Percentiles rank a stretch among this genome's conserved stretches.
These are phyloP conservation scores for Odontarrhena argentea DNA, from an alignment of 345 rosid genomes.

Conservation along the genomic window DNA sequence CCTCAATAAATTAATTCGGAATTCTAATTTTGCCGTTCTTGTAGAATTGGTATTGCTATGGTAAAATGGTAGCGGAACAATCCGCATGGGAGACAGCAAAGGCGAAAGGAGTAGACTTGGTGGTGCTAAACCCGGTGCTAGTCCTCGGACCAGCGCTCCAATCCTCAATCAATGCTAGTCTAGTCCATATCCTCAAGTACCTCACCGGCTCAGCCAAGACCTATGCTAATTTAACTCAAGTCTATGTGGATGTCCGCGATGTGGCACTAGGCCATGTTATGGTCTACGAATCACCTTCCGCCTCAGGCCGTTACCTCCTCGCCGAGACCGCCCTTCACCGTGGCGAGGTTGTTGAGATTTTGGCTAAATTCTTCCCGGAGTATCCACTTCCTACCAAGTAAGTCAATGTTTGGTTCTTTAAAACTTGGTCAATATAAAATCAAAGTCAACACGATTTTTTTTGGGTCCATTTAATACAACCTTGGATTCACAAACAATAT, in stretches of 20 bases:
- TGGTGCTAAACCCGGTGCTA: slow-evolving; percentile 80
- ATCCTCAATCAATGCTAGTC: slow-evolving; percentile 74
- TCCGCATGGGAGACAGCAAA: slow-evolving; percentile 77
- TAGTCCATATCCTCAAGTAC: slow-evolving; percentile 89
- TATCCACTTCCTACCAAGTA: slow-evolving; percentile 94
- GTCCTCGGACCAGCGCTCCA: slow-evolving; percentile 91
- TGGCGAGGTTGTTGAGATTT: slow-evolving; percentile 89
- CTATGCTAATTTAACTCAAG: slow-evolving; percentile 84
- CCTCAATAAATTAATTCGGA: no score
- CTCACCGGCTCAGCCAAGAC: slow-evolving; percentile 93
- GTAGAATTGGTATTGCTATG: slow-evolving; percentile 98
- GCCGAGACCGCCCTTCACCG: slow-evolving; percentile 92
- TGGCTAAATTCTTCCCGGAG: slow-evolving; percentile 86
- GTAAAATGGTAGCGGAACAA: slow-evolving; percentile 90
- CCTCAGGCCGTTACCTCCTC: slow-evolving; percentile 90
- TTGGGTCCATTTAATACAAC: slow-evolving; percentile 27
- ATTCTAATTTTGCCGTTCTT: slow-evolving; percentile 4
- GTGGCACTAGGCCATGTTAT: slow-evolving; percentile 88
- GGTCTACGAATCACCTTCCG: slow-evolving; percentile 76
- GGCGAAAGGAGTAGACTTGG: slow-evolving; percentile 83
- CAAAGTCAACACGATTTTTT: slow-evolving; percentile 29
- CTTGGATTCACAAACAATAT: slow-evolving; percentile 12
- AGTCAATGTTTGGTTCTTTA: slow-evolving; percentile 36
- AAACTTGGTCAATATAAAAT: slow-evolving; percentile 12
- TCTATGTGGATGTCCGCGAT: slow-evolving; percentile 84